These are phyloP conservation scores for Phellopilus nigrolimitatus DNA, from an alignment of 1,284 basidiomycete species.

Conservation along the genomic window DNA sequence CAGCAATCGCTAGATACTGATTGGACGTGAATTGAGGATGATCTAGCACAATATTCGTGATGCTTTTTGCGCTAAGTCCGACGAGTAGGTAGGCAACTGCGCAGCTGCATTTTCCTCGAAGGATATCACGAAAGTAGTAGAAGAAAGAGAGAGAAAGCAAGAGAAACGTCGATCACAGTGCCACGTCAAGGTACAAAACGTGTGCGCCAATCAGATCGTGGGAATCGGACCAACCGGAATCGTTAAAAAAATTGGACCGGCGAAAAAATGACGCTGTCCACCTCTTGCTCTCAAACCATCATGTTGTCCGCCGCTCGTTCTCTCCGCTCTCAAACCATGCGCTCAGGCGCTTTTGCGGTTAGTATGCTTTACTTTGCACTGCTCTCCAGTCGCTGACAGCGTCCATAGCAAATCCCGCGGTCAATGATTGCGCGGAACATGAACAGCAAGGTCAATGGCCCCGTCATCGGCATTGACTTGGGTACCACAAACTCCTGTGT, in stretches of 20 bases:
- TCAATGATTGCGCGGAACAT: slow-evolving; percentile 73
- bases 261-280: not conserved
- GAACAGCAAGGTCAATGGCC: slow-evolving; percentile 79
- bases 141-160: too few relatives aligned
- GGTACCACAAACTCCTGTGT: slow-evolving; percentile 92
- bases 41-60: too few relatives aligned
- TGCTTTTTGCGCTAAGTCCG: too few relatives aligned
- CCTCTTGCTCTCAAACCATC: slow-evolving; percentile 44
- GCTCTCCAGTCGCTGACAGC: slow-evolving; percentile 15
- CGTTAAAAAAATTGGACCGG: slow-evolving; percentile 15
- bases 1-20: too few relatives aligned
- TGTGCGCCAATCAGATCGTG: not conserved
- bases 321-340: slow-evolving; percentile 49
- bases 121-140: too few relatives aligned
- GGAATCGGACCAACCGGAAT: not conserved
- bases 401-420: slow-evolving; percentile 55
- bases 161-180: too few relatives aligned
- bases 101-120: too few relatives aligned
- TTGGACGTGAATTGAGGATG: too few relatives aligned
- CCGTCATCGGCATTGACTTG: slow-evolving; percentile 81
- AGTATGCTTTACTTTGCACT: not conserved
- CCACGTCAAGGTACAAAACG: too few relatives aligned
- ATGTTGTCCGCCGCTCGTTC: slow-evolving; percentile 62
- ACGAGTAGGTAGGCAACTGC: too few relatives aligned
- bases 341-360: slow-evolving; percentile 51